phyloP scores from a whole-genome alignment of 129 eudicot genomes.

The Tagetes erecta region DNA sequence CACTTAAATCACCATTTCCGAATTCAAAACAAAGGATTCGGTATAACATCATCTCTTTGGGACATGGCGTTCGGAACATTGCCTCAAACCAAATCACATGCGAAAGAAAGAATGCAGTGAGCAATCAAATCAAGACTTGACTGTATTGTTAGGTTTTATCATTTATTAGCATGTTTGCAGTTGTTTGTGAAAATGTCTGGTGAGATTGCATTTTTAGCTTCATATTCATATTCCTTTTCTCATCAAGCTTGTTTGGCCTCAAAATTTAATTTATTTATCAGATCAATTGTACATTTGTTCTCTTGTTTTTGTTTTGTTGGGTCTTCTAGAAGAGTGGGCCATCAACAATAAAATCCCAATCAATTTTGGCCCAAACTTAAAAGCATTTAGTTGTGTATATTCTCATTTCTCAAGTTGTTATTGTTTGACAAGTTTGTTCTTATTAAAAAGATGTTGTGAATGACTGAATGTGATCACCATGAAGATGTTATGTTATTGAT shows the following conservation, averaged over 20 bases:
- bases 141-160: constrained; percentile 25
- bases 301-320: constrained; percentile 17
- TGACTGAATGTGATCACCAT: not conserved
- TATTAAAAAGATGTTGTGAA: not conserved
- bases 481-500: not conserved
- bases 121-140: constrained; percentile 15
- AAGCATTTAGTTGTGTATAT: constrained; percentile 16
- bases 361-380: constrained; percentile 2
- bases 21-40: constrained; percentile 79
- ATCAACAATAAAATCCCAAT: constrained; percentile 18
- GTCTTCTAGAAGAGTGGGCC: constrained; percentile 14
- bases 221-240: constrained; percentile 9
- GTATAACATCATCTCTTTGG: constrained; percentile 88
- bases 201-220: constrained; percentile 22
- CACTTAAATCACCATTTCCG: constrained; percentile 96
- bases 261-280: constrained; percentile 12
- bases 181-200: constrained; percentile 13
- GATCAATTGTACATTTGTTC: constrained; percentile 5
- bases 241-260: constrained; percentile 10
- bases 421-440: not conserved
- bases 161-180: constrained; percentile 29
- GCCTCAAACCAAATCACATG: constrained; percentile 58
- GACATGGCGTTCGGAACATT: constrained; percentile 80
- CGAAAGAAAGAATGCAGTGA: constrained; percentile 41
- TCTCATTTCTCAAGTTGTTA: not conserved